Evolutionary conservation across 768 basidiomycete genomes (phyloP).

Genomic region (Coprinellus aureogranulatus): DNA sequence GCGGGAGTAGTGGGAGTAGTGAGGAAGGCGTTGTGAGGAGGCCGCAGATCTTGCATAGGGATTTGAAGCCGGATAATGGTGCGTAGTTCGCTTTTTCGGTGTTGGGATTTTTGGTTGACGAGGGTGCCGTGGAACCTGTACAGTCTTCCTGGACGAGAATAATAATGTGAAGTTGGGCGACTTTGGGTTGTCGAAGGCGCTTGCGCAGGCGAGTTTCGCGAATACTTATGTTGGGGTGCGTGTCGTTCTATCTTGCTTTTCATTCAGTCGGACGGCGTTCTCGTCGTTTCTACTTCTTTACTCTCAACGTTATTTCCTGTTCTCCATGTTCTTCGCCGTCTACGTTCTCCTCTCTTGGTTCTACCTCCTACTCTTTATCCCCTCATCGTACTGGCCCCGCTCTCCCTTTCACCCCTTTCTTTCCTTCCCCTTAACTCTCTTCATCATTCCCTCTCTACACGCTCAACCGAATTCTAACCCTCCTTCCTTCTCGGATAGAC

Average conservation of each 20-base stretch:
- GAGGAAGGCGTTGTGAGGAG: slow-evolving; percentile 48
- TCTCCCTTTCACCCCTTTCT: too few species aligned
- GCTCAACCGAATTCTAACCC: background rate
- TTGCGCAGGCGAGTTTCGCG: slow-evolving; percentile 84
- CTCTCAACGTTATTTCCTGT: too few species aligned
- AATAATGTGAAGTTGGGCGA: slow-evolving; percentile 94
- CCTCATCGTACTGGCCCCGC: background rate
- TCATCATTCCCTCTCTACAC: too few species aligned
- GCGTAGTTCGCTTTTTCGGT: too few species aligned
- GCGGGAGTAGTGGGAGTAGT: slow-evolving; percentile 41
- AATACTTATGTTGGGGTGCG: slow-evolving; percentile 96
- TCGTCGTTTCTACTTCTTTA: too few species aligned
- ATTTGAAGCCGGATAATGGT: slow-evolving; percentile 98
- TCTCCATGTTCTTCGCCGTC: background rate
- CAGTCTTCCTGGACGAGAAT: slow-evolving; percentile 86
- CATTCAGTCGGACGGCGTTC: too few species aligned
- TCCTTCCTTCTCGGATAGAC: background rate
- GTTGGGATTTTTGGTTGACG: background rate
- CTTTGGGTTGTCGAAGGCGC: slow-evolving; percentile 93
- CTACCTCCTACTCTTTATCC: background rate
- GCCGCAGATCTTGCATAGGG: slow-evolving; percentile 85
- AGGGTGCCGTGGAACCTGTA: background rate
- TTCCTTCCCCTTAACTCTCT: too few species aligned
- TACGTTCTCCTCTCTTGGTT: background rate
- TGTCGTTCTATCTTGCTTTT: slow-evolving; percentile 8